Base-by-base conservation (phyloP, 305 asterid species). In the Fraxinus xanthoxyloides region DNA sequence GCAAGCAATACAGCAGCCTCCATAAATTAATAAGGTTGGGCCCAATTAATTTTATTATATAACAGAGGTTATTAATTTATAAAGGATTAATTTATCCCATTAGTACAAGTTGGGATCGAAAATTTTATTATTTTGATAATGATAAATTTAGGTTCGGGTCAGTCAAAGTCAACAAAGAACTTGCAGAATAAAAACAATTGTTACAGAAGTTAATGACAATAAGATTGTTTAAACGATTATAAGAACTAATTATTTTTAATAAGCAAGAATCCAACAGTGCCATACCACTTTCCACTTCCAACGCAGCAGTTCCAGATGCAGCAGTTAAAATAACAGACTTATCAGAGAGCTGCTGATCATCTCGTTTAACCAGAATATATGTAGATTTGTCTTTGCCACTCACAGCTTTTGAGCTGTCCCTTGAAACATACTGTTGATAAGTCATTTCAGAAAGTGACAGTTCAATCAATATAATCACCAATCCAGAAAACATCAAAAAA, bases 211-310 rank as follows among this genome's bases (percentile, higher is more conserved):
- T 31, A 24, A 24, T 9, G 72, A 8, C 32, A 24, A 67, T 13
- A 12, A 67, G 36, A 28, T 13, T 9, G 9, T 67, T 28, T 8
- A 65, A 13, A 28, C 23, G 4, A 26, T 67, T 1, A 67, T 61
- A 23, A 19, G 70, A 30, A 13, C 21, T 28, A 10, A 28, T 4
- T 67, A 67, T 26, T 5, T 67, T 63, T 67, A 67, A 26, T 30
- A 67, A 67, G 10, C 75, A 67, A 67, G 38, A 30, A 46, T 40
- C 32, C 38, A 82, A 78, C 23, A 85, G 38, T 72, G 35, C 38
- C 89, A 65, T 88, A 93, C 93, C 95, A 85, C 82, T 85, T 86
- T 86, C 93, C 85, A 86, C 95, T 81, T 88, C 93, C 76, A 84
- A 46, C 70, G 79, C 82, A 84, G 84, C 92, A 83, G 76, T 81